Evolutionary conservation across 768 basidiomycete genomes (phyloP).

Genomic region (Mycena olivaceomarginata): DNA sequence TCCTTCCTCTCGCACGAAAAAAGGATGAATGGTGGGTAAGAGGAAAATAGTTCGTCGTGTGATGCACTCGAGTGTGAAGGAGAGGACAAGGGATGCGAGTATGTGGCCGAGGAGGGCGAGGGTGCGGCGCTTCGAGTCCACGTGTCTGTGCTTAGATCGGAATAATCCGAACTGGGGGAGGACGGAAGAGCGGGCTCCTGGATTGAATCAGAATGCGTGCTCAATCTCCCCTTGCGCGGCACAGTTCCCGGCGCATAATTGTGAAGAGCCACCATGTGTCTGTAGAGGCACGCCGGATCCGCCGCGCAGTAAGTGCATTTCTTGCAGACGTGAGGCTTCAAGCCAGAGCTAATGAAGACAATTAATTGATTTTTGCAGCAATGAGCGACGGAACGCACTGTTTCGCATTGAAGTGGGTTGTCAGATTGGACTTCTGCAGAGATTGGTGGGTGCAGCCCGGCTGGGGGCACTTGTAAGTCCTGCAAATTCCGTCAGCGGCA

Average conservation of each 20-base stretch:
- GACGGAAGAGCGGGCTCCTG: neutral
- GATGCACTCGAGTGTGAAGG: neutral
- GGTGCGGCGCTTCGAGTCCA: neutral
- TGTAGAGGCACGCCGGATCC: slow-evolving; percentile 27
- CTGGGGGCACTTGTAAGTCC: slow-evolving; percentile 14
- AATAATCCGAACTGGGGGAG: neutral
- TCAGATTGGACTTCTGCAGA: slow-evolving; percentile 33
- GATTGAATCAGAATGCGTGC: neutral
- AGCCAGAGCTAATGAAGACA: neutral
- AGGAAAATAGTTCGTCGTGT: too few relatives aligned
- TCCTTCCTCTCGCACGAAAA: too few relatives aligned
- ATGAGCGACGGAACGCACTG: slow-evolving; percentile 15
- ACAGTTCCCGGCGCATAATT: neutral
- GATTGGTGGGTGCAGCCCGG: slow-evolving; percentile 17
- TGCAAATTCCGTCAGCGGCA: neutral
- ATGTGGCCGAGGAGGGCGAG: neutral
- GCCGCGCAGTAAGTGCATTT: slow-evolving; percentile 15
- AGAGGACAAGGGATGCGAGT: neutral
- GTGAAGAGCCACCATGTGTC: slow-evolving; percentile 15
- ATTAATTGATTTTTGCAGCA: neutral
- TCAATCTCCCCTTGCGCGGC: neutral
- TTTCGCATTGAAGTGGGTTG: slow-evolving; percentile 15
- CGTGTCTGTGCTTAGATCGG: neutral
- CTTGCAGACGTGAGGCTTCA: slow-evolving; percentile 26
- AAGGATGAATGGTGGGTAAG: too few relatives aligned